Evolutionary conservation across 495 filamentous ascomycete species (phyloP), one percentile per base, ranked within the genome.

Genomic region (Hypoxylon fragiforme): DNA sequence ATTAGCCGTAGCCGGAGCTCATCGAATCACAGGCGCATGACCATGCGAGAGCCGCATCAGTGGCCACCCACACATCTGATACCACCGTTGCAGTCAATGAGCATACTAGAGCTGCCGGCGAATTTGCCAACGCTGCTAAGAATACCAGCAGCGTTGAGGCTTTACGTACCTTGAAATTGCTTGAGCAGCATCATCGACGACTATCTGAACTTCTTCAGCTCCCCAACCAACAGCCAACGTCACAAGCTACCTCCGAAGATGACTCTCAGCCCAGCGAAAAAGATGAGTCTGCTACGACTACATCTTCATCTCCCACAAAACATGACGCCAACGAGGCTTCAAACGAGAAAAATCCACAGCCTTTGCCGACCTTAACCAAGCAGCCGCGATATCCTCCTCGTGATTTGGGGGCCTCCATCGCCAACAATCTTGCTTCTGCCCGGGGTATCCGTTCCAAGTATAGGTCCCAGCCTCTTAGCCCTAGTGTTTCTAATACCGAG

Each of bases 371-470:
- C 21, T 65, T 77, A 6, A 60, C 75, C 66, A 66, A 74, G 67
- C 65, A 76, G 57, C 64, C 86, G 71, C 59, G 73, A 42, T 75
- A 73, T 76, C 60, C 81, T 65, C 44, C 78, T 62, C 83, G 85
- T 36, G 90, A 90, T 44, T 70, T 86, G 24, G 81, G 84, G 3
- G 92, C 92, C 0, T 95, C 91, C 2, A 95, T 96, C 47, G 92
- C 90, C 28, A 96, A 85, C 65, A 95, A 96, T 59, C 74, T 97
- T 6, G 92, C 92, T 0, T 91, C 89, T 2, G 92, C 91, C 4
- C 78, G 92, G 52, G 92, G 92, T 14, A 96, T 96, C 54, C 88
- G 88, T 1, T 77, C 85, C 13, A 83, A 84, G 46, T 78, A 81
- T 41, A 81, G 81, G 41, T 77, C 81, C 18, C 82, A 85, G 73